A percentile compares a stretch with the other conserved stretches of the same genome.
Conservation (phyloP, 169 alveolate genomes). For the Plasmodium cynomolgi region DNA sequence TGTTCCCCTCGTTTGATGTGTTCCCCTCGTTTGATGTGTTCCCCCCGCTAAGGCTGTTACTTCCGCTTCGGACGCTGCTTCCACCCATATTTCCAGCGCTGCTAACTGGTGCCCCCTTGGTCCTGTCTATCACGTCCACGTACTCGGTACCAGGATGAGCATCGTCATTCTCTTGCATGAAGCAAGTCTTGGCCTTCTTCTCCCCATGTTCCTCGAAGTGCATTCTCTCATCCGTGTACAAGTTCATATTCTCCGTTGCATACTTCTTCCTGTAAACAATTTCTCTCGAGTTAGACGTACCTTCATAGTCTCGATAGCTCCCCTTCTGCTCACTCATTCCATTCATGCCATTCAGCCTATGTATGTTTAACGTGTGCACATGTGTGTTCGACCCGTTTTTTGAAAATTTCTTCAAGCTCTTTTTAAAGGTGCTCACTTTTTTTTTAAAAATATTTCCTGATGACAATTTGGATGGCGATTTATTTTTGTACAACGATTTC, state of each 20-base stretch:
- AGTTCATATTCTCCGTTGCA: background rate
- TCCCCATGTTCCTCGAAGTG: background rate
- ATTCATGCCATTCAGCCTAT: background rate
- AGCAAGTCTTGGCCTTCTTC: background rate
- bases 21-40: background rate
- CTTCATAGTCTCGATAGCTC: background rate
- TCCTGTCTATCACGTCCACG: background rate
- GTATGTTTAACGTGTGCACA: background rate
- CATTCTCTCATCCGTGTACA: background rate
- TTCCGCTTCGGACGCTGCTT: background rate
- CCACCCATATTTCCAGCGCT: background rate
- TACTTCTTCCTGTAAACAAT: background rate
- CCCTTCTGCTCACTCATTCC: background rate
- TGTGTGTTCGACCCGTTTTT: background rate
- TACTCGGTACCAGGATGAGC: background rate
- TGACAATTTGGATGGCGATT: background rate
- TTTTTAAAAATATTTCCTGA: constrained; percentile 1
- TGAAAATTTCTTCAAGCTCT: constrained; percentile 4
- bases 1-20: background rate
- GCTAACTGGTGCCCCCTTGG: background rate
- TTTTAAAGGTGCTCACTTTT: constrained; percentile 14
- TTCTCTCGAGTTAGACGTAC: background rate
- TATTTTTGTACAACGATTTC: constrained; percentile 24
- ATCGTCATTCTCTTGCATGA: background rate
- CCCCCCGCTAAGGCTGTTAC: background rate